Percentiles rank a stretch among this genome's conserved stretches.
phyloP scores from a whole-genome alignment of 768 basidiomycete species.

The Rhodotorula diobovata region DNA sequence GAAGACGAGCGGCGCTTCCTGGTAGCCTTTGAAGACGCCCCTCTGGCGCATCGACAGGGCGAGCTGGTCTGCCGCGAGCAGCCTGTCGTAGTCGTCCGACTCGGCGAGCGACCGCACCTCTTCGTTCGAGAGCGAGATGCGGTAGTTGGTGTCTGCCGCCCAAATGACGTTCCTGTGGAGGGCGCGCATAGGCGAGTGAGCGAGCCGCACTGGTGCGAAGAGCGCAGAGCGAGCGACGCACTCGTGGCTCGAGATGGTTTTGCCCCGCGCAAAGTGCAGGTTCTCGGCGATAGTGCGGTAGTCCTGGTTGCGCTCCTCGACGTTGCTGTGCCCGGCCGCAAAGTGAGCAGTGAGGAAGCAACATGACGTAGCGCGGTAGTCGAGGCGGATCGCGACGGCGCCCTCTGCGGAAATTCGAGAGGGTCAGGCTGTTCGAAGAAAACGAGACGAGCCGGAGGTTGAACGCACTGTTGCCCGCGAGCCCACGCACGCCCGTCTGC shows the following conservation, averaged over 20 bases:
- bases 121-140: slow-evolving; percentile 79
- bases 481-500: slow-evolving; percentile 60
- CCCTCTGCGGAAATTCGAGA: slow-evolving; percentile 57
- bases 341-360: slow-evolving; percentile 95
- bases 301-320: slow-evolving; percentile 81
- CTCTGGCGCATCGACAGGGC: slow-evolving; percentile 64
- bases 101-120: slow-evolving; percentile 66
- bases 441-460: not conserved
- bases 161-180: slow-evolving; percentile 76
- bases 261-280: slow-evolving; percentile 82
- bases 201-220: not conserved
- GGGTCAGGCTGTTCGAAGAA: too few relatives aligned
- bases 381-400: slow-evolving; percentile 85
- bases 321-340: slow-evolving; percentile 87
- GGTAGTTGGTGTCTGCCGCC: slow-evolving; percentile 94
- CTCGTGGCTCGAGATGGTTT: slow-evolving; percentile 85
- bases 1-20: slow-evolving; percentile 87
- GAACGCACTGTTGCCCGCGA: slow-evolving; percentile 73
- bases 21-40: slow-evolving; percentile 74
- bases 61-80: slow-evolving; percentile 84
- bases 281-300: slow-evolving; percentile 80
- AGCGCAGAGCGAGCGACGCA: slow-evolving; percentile 50
- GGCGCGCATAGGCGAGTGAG: not conserved
- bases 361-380: slow-evolving; percentile 83
- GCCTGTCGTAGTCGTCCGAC: slow-evolving; percentile 63